Percentiles rank a stretch among this genome's conserved stretches.
These are phyloP conservation scores for Mycena polygramma DNA, from an alignment of 768 basidiomycete species.

Conservation along the genomic window DNA sequence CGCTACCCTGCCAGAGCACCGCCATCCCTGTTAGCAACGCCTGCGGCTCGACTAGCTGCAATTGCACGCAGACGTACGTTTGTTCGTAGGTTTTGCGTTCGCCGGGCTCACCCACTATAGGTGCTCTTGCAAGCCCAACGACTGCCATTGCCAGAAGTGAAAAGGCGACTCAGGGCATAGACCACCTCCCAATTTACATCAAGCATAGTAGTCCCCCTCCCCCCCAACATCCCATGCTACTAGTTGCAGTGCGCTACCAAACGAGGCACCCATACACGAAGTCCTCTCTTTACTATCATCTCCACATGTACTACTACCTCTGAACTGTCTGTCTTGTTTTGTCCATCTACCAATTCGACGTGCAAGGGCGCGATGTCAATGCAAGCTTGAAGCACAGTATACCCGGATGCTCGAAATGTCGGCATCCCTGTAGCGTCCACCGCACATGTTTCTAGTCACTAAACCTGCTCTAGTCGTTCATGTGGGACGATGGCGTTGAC, in stretches of 20 bases:
- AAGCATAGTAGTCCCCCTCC: conserved; percentile 6
- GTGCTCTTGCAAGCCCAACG: conserved; percentile 38
- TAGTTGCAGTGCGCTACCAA: not conserved
- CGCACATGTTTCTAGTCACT: not conserved
- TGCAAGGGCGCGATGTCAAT: not conserved
- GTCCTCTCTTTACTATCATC: not conserved
- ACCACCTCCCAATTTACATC: not conserved
- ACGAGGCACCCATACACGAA: not conserved
- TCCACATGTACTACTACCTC: conserved; percentile 4
- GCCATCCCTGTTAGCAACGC: conserved; percentile 45
- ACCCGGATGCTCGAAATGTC: too few relatives aligned
- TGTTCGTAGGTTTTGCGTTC: not conserved
- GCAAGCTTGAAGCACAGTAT: not conserved
- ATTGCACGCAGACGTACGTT: conserved; percentile 43
- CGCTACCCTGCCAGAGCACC: conserved; percentile 39
- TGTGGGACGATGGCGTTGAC: too few relatives aligned
- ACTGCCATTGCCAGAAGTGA: conserved; percentile 23
- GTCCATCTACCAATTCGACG: not conserved
- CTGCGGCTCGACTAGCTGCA: conserved; percentile 45
- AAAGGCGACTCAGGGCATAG: not conserved
- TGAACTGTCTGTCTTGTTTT: not conserved
- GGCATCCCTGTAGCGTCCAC: too few relatives aligned
- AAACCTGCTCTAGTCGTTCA: too few relatives aligned
- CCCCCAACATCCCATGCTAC: not conserved
- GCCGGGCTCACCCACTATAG: conserved; percentile 17